Conservation (phyloP, 1,139 yeast genomes). For the Meyerozyma sp. region DNA sequence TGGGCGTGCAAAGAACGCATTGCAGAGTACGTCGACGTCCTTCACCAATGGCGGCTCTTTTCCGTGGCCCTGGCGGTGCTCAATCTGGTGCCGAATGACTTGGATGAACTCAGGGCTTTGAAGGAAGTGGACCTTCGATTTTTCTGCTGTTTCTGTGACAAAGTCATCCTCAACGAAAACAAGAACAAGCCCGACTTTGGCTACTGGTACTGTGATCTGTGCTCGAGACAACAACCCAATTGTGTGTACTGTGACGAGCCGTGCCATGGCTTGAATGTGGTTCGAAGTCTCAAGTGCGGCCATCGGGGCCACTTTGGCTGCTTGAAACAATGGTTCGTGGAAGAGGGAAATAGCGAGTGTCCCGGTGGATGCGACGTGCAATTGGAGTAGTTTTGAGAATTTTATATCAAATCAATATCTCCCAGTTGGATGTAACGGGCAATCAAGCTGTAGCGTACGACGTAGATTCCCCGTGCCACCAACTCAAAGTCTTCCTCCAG, state of each 20-base stretch:
- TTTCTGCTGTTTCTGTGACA: constrained; percentile 64
- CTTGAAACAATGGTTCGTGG: constrained; percentile 70
- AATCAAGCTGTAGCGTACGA: constrained; percentile 61
- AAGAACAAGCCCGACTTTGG: constrained; percentile 47
- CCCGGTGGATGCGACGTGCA: constrained; percentile 65
- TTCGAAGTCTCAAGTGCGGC: constrained; percentile 69
- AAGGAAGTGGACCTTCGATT: constrained; percentile 56
- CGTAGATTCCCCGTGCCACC: constrained; percentile 65
- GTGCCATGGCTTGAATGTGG: constrained; percentile 64
- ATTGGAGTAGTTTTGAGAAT: background rate
- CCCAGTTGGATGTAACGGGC: constrained; percentile 33
- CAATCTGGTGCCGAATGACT: constrained; percentile 35
- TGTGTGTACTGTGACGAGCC: constrained; percentile 84
- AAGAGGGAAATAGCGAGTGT: constrained; percentile 60
- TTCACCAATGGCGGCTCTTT: constrained; percentile 51
- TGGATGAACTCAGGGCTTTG: constrained; percentile 36
- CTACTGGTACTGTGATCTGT: constrained; percentile 80
- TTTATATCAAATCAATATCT: constrained; percentile 38
- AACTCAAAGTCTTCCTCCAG: constrained; percentile 57
- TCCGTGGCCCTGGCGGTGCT: constrained; percentile 55
- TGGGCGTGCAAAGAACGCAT: constrained; percentile 48
- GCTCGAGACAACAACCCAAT: constrained; percentile 53
- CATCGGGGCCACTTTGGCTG: constrained; percentile 86
- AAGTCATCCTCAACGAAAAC: constrained; percentile 62
- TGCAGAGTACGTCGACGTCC: constrained; percentile 49